phyloP scores from a whole-genome alignment of 169 alveolate genomes.

The Cryptosporidium tyzzeri region DNA sequence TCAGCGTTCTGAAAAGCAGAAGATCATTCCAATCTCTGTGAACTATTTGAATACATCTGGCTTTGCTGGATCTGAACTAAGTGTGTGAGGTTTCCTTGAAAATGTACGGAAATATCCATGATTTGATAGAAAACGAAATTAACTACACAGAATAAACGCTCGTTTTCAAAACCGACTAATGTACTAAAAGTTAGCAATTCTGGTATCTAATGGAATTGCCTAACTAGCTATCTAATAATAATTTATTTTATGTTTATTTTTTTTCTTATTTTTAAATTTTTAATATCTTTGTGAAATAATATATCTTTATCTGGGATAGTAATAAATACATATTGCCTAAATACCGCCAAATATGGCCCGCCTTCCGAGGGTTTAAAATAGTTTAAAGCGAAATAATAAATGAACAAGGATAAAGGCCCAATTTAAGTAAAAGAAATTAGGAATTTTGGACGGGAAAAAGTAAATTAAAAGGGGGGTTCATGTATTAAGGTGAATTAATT shows the following conservation, averaged over 20 bases:
- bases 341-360: conserved; percentile 25
- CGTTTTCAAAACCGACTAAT: background rate
- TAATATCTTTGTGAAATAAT: background rate
- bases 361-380: conserved; percentile 49
- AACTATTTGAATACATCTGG: too few species aligned
- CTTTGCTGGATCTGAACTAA: background rate
- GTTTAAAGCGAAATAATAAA: conserved; percentile 23
- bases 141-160: too few species aligned
- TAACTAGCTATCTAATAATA: too few species aligned
- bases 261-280: background rate
- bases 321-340: conserved; percentile 3
- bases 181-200: too few species aligned
- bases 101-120: background rate
- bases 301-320: conserved; percentile 13
- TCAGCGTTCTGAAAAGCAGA: background rate
- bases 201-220: too few species aligned
- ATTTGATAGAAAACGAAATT: background rate
- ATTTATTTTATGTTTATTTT: background rate
- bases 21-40: background rate
- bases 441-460: conserved; percentile 35
- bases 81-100: background rate
- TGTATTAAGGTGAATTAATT: conserved; percentile 16
- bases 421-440: conserved; percentile 25
- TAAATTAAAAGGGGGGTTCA: conserved; percentile 36
- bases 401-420: conserved; percentile 24